Percentiles rank a stretch among this genome's conserved stretches.
These are phyloP conservation scores for Verticillium zaregamsianum DNA, from an alignment of 2,329 filamentous ascomycete genomes.

Conservation along the genomic window DNA sequence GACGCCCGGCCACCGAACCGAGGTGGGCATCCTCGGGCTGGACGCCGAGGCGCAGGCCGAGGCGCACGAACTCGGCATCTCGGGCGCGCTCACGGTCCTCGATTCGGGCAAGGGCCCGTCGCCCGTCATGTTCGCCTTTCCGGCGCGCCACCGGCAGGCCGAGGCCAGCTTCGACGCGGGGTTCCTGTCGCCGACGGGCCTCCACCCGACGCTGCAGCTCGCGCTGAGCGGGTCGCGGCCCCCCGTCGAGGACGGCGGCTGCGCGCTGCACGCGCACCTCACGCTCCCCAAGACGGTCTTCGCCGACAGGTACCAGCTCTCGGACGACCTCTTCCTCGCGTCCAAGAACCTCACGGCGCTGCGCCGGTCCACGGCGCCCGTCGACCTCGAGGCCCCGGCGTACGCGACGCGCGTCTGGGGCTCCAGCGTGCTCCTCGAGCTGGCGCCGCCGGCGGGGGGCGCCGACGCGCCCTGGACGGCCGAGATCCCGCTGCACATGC, in stretches of 20 bases:
- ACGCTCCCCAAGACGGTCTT: constrained; percentile 81
- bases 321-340: constrained; percentile 68
- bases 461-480: constrained; percentile 48
- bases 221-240: constrained; percentile 50
- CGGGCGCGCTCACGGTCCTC: constrained; percentile 73
- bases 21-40: constrained; percentile 73
- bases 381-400: constrained; percentile 86
- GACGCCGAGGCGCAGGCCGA: constrained; percentile 58
- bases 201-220: constrained; percentile 78
- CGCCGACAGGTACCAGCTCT: constrained; percentile 81
- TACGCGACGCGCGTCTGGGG: constrained; percentile 79
- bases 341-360: constrained; percentile 74
- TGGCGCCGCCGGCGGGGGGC: constrained; percentile 49
- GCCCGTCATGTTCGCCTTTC: constrained; percentile 77
- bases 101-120: constrained; percentile 70
- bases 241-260: constrained; percentile 50
- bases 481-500: constrained; percentile 77
- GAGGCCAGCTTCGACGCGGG: constrained; percentile 52
- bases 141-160: constrained; percentile 62
- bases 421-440: constrained; percentile 69
- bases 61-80: constrained; percentile 70
- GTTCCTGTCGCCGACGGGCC: constrained; percentile 69
- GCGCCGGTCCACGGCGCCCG: constrained; percentile 66
- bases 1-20: constrained; percentile 53
- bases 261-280: constrained; percentile 73